Conservation (phyloP, 2,329 filamentous ascomycete genomes). For the Fusarium proliferatum region DNA sequence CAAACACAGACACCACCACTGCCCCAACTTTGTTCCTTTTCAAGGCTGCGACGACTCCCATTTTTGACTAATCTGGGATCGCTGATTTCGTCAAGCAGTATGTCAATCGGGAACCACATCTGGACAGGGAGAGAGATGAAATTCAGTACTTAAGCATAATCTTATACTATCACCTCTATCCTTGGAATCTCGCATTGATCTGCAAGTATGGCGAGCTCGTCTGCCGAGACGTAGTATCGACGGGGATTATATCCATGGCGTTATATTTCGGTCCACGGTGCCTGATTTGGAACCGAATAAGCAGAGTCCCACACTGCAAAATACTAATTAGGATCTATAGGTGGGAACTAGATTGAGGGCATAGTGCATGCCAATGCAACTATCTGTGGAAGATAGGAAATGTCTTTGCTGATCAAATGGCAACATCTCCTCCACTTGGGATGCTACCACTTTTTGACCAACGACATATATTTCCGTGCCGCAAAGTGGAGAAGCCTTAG, state of each 20-base stretch:
- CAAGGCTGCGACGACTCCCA: neutral
- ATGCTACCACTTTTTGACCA: too few species aligned
- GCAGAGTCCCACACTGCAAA: too few species aligned
- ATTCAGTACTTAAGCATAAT: fast-evolving
- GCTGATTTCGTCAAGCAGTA: fast-evolving
- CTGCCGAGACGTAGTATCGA: neutral
- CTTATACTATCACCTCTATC: neutral
- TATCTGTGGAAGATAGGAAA: too few species aligned
- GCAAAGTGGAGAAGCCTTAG: too few species aligned
- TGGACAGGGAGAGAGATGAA: fast-evolving
- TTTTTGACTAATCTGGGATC: fast-evolving
- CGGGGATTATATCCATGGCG: fast-evolving
- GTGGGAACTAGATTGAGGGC: too few species aligned
- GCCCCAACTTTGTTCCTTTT: neutral
- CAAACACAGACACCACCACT: neutral
- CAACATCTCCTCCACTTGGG: too few species aligned
- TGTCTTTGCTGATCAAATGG: too few species aligned
- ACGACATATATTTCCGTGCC: too few species aligned
- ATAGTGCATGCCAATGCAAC: too few species aligned
- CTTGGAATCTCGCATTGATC: too few species aligned
- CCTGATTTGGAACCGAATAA: neutral
- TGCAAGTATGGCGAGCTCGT: neutral
- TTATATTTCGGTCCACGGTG: neutral
- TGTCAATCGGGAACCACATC: too few species aligned
- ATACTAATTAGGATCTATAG: too few species aligned